These are phyloP conservation scores for Solanum neorickii DNA, from an alignment of 257 asterid genomes.

Conservation along the genomic window DNA sequence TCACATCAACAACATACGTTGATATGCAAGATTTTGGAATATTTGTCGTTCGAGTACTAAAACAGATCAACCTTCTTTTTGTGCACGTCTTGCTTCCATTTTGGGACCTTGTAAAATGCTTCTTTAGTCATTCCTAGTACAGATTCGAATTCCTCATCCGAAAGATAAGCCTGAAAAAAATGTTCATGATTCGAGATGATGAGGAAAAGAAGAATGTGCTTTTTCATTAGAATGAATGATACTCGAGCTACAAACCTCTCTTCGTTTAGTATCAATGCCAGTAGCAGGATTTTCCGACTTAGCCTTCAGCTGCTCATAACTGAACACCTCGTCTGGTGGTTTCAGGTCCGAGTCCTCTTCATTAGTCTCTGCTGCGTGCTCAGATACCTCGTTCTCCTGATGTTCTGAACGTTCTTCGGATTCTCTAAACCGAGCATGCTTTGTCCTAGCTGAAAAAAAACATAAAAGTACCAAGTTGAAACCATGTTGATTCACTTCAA, in stretches of 20 bases:
- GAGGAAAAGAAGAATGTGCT: background rate
- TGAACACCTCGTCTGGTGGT: slow-evolving; percentile 35
- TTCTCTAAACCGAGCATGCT: slow-evolving; percentile 22
- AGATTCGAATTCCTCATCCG: slow-evolving; percentile 66
- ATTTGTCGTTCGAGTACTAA: slow-evolving; percentile 15
- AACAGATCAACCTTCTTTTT: slow-evolving; percentile 89
- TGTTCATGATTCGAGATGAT: background rate
- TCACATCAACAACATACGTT: background rate
- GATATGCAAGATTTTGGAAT: background rate
- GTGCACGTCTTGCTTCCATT: slow-evolving; percentile 88
- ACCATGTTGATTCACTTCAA: background rate
- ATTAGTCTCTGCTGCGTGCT: slow-evolving; percentile 28
- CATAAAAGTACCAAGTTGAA: background rate
- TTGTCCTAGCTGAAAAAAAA: background rate
- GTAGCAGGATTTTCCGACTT: slow-evolving; percentile 77
- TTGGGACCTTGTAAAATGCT: slow-evolving; percentile 68
- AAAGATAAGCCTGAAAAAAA: slow-evolving; percentile 66
- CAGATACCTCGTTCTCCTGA: slow-evolving; percentile 21
- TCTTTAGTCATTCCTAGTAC: slow-evolving; percentile 63
- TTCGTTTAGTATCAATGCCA: slow-evolving; percentile 74
- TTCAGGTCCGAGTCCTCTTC: slow-evolving; percentile 26
- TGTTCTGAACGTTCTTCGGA: slow-evolving; percentile 33
- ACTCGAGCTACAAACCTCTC: slow-evolving; percentile 60
- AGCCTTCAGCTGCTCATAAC: slow-evolving; percentile 69
- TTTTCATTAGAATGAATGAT: background rate